Percentiles rank a stretch among this genome's conserved stretches.
Conservation (phyloP, 768 basidiomycete species). For the Mycena albidolilacea region DNA sequence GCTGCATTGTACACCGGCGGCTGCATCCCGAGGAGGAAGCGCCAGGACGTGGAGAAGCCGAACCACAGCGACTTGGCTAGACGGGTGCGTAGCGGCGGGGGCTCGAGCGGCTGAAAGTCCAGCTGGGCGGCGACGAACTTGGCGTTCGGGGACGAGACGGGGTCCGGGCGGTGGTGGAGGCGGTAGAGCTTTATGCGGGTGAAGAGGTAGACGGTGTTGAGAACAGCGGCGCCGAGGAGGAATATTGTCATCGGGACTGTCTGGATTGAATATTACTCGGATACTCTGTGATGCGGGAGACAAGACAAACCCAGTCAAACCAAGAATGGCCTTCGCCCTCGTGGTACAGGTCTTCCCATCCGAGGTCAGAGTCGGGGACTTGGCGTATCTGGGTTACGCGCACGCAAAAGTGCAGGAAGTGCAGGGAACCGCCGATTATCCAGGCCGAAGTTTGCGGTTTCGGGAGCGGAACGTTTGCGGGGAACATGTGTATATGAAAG, state of each 20-base stretch:
- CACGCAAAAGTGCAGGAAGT: conserved; percentile 77
- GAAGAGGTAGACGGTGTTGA: conserved; percentile 78
- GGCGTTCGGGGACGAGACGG: conserved; percentile 78
- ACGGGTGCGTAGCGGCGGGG: conserved; percentile 63
- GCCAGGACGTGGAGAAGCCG: conserved; percentile 68
- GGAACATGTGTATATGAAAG: conserved; percentile 87
- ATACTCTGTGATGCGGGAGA: background rate
- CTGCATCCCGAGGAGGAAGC: conserved; percentile 77
- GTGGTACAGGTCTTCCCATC: conserved; percentile 85
- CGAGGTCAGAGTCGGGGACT: conserved; percentile 76
- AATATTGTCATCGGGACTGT: conserved; percentile 75
- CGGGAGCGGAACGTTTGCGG: conserved; percentile 85
- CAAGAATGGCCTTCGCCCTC: conserved; percentile 75
- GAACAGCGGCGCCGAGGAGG: conserved; percentile 66
- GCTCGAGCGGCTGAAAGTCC: conserved; percentile 60
- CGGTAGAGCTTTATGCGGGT: conserved; percentile 79
- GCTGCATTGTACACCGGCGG: conserved; percentile 57
- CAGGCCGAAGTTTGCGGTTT: conserved; percentile 75
- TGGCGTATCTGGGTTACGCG: conserved; percentile 70
- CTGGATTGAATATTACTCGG: conserved; percentile 50
- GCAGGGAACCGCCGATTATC: conserved; percentile 74
- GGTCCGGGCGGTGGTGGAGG: conserved; percentile 74
- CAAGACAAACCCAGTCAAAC: conserved; percentile 82
- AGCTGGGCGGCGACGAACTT: conserved; percentile 73
- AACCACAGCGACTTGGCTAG: conserved; percentile 64